Base-by-base conservation (phyloP, 805 yeast genomes). In the Cyberlindnera subsufficiens region DNA sequence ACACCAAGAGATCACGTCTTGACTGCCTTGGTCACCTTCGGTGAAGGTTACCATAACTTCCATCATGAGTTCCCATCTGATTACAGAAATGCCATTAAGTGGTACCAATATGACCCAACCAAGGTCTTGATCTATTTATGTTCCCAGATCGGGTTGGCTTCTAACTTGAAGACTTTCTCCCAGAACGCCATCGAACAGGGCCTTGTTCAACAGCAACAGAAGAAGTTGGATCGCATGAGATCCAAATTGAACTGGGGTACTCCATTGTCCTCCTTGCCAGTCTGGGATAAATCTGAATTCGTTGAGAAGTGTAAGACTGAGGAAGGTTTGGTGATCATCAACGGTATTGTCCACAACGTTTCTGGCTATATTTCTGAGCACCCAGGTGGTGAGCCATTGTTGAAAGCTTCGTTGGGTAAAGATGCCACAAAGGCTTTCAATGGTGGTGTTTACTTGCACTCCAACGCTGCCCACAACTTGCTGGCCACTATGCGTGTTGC, bases 41-140 rank as follows among this genome's bases (percentile, higher is more conserved):
- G 95, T 65, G 95, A 86, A 67, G 95, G 95, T 50, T 84, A 85
- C 72, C 93, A 86, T 60, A 86, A 86, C 67, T 86, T 85, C 79
- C 95, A 86, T 65, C 95, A 86, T 63, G 95, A 85, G 70, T 86
- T 85, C 75, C 93, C 95, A 56, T 76, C 86, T 16, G 95, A 86
- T 67, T 86, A 85, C 75, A 78, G 95, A 75, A 85, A 85, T 60
- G 93, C 93, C 31, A 73, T 85, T 60, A 82, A 78, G 61, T 85
- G 93, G 93, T 85, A 80, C 71, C 91, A 85, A 72, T 85, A 79
- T 60, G 95, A 86, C 62, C 95, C 95, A 52, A 84, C 93, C 39
- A 85, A 85, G 66, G 56, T 77, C 38, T 54, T 74, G 41, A 83
- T 85, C 53, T 84, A 71, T 64, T 25, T 63, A 6, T 64, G 75